These are phyloP conservation scores for Leonotis leonurus DNA, from an alignment of 257 asterid species.

Conservation along the genomic window DNA sequence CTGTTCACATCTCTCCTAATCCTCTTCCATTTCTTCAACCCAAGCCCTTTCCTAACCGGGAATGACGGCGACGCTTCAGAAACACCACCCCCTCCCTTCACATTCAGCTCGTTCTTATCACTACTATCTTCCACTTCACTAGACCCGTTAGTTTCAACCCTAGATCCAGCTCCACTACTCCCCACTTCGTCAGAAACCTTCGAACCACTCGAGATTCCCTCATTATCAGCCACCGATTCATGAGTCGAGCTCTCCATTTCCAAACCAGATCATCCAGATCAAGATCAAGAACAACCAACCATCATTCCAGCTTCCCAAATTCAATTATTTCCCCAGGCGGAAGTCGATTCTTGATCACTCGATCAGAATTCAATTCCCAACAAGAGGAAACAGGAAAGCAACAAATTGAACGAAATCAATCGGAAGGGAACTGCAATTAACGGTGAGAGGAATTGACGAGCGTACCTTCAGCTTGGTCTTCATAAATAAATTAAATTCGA, in stretches of 20 bases:
- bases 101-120: slow-evolving; percentile 18
- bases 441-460: slow-evolving; percentile 21
- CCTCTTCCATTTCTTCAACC: slow-evolving; percentile 85
- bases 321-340: not conserved
- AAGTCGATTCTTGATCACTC: slow-evolving; percentile 16
- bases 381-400: slow-evolving; percentile 2
- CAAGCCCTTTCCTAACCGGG: slow-evolving; percentile 33
- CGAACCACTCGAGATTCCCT: slow-evolving; percentile 19
- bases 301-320: slow-evolving; percentile 53
- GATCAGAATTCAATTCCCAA: slow-evolving; percentile 18
- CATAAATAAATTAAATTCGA: slow-evolving; percentile 17
- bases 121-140: slow-evolving; percentile 9
- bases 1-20: slow-evolving; percentile 43
- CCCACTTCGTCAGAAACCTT: slow-evolving; percentile 13
- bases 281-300: slow-evolving; percentile 59
- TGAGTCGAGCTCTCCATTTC: slow-evolving; percentile 30
- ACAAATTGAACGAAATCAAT: not conserved
- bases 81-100: slow-evolving; percentile 7
- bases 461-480: slow-evolving; percentile 39
- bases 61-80: slow-evolving; percentile 3
- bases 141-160: slow-evolving; percentile 32
- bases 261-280: slow-evolving; percentile 50
- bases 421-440: slow-evolving; percentile 10
- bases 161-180: slow-evolving; percentile 23
- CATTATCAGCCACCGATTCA: slow-evolving; percentile 48